These are phyloP conservation scores for Diaporthe helianthi DNA, from an alignment of 2,329 filamentous ascomycete genomes.

Conservation along the genomic window DNA sequence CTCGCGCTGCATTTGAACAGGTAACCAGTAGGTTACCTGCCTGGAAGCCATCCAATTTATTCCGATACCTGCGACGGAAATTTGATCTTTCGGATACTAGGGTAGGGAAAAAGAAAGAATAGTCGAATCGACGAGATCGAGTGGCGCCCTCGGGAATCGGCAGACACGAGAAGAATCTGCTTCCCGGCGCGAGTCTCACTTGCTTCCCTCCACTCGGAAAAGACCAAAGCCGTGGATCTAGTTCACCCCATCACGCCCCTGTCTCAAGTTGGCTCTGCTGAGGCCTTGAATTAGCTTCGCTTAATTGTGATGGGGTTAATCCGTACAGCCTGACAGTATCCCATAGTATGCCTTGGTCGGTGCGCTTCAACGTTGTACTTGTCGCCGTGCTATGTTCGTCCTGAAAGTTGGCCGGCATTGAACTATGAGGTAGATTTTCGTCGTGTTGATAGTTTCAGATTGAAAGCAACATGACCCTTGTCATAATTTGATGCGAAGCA, in stretches of 20 bases:
- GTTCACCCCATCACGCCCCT: constrained; percentile 9
- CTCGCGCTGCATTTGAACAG: background rate
- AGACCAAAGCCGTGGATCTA: background rate
- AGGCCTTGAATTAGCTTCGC: background rate
- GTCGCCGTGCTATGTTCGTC: background rate
- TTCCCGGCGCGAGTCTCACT: constrained; percentile 5
- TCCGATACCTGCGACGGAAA: background rate
- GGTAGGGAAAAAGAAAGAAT: background rate
- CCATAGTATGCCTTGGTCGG: background rate
- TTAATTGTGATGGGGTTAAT: background rate
- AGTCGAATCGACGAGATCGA: background rate
- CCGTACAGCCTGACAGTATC: too few species aligned
- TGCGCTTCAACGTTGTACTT: background rate
- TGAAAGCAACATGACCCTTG: too few species aligned
- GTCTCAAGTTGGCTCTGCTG: constrained; percentile 1
- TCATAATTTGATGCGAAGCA: background rate
- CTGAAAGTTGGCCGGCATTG: background rate
- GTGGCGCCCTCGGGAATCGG: constrained; percentile 12
- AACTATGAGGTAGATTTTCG: background rate
- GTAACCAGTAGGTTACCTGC: background rate
- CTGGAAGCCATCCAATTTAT: background rate
- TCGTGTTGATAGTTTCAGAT: background rate
- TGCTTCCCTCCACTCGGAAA: background rate
- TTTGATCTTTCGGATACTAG: background rate
- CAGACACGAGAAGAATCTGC: constrained; percentile 12